These are phyloP conservation scores for Uronychia setigera DNA, from an alignment of 73 alveolate species.

Conservation along the genomic window DNA sequence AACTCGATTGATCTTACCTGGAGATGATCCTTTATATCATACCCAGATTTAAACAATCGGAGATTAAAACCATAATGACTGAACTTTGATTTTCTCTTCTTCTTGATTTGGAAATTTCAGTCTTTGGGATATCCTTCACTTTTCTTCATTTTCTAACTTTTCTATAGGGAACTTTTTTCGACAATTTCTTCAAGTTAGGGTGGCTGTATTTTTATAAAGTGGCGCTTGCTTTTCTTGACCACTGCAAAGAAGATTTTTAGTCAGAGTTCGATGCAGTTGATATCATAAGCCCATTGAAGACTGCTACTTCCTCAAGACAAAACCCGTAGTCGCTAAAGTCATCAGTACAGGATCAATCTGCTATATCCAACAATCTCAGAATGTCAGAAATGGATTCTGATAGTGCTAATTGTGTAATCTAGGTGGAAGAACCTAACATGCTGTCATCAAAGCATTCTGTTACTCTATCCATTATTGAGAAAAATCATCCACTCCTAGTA, in stretches of 20 bases:
- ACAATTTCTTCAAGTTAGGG: constrained; percentile 51
- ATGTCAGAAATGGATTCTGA: too few relatives aligned
- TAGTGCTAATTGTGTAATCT: neutral
- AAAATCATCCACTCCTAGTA: neutral
- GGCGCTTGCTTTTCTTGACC: constrained; percentile 10
- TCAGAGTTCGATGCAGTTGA: neutral
- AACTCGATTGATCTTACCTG: constrained; percentile 5
- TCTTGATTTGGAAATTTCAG: neutral
- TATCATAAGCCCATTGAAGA: neutral
- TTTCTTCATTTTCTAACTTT: neutral
- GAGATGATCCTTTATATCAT: neutral
- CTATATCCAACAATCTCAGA: neutral
- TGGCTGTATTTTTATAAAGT: constrained; percentile 56
- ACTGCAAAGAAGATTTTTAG: neutral
- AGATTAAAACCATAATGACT: neutral
- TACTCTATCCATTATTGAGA: neutral
- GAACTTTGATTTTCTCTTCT: neutral
- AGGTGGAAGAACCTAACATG: neutral
- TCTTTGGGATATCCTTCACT: neutral
- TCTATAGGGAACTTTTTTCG: constrained; percentile 40
- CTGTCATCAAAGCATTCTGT: neutral
- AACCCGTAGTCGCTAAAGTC: neutral
- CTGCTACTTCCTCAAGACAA: constrained; percentile 1
- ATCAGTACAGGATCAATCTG: neutral
- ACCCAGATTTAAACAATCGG: neutral